Evolutionary conservation across 2,329 filamentous ascomycete genomes (phyloP), one percentile per base, ranked within the genome.

Genomic region (Colletotrichum sp.): DNA sequence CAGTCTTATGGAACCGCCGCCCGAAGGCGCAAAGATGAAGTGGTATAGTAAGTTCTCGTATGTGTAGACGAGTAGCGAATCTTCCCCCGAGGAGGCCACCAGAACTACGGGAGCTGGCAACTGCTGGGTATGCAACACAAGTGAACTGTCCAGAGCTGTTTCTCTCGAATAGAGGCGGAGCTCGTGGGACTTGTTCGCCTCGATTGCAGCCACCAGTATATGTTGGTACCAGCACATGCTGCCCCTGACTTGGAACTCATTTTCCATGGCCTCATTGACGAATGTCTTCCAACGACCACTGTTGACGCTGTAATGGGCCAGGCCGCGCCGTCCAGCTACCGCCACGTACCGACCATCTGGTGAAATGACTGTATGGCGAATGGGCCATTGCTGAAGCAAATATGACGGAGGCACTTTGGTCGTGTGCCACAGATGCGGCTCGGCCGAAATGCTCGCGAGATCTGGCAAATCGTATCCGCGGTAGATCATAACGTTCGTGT

Each of bases 161-260:
- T 99, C 97, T 73, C 98, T 92, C 2, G 96, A 98, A 84, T 96
- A 99, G 18, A 99, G 89, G n/a, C 97, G 94, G 66, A 99, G 86
- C 87, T 98, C 94, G 80, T 96, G 96, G 26, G 93, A 93, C 78
- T 93, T 91, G 79, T 94, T 95, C 70, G 92, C 93, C 84, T 99
- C 97, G n/a, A 98, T 93, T 6, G 96, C 96, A 52, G 96, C 96
- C 72, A 99, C 95, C 21, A 99, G 89, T 36, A 99, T 95, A 84
- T 99, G 96, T 79, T 98, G 96, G 82, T 98, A 96, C 97, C 97
- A 99, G 83, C 96, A 99, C 96, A 99, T 98, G 8, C 97, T 97
- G 65, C 97, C 97, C 77, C 96, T 90, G 16, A 99, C 95, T 28
- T 95, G 92, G 82, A 99, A 99, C 77, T 96, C 95, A 80, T 96